phyloP scores from a whole-genome alignment of 306 rosid species.

The Rosa rugosa region DNA sequence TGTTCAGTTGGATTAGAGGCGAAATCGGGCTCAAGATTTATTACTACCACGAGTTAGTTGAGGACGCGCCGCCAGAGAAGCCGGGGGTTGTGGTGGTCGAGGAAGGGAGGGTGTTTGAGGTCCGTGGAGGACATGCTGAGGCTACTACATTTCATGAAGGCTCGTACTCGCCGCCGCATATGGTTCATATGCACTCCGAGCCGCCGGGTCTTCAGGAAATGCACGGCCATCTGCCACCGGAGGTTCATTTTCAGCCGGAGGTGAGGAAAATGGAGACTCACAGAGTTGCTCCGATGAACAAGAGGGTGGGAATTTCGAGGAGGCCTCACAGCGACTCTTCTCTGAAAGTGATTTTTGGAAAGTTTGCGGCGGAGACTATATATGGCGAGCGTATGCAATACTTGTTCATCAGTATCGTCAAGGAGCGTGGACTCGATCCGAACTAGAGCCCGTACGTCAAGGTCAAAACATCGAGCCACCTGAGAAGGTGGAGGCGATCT shows the following conservation, averaged over 20 bases:
- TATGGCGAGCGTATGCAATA: too few species aligned
- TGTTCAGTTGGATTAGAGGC: conserved; percentile 83
- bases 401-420: too few species aligned
- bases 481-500: too few species aligned
- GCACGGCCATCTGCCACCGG: too few species aligned
- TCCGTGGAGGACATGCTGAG: conserved; percentile 27
- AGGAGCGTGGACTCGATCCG: too few species aligned
- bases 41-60: conserved; percentile 62
- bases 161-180: conserved; percentile 50
- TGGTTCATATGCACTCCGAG: conserved; percentile 45
- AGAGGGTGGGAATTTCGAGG: conserved; percentile 56
- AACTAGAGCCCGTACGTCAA: too few species aligned
- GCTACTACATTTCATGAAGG: conserved; percentile 13
- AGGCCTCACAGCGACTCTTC: conserved; percentile 63
- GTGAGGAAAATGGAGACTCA: too few species aligned
- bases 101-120: conserved; percentile 53
- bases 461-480: too few species aligned
- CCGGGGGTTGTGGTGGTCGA: conserved; percentile 37
- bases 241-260: too few species aligned
- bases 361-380: conserved; percentile 22
- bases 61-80: conserved; percentile 43
- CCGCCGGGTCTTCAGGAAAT: background rate
- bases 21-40: conserved; percentile 66
- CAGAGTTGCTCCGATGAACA: conserved; percentile 16
- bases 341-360: conserved; percentile 57